Evolutionary conservation across 2,329 filamentous ascomycete species (phyloP).

Genomic region (Colletotrichum sp.): DNA sequence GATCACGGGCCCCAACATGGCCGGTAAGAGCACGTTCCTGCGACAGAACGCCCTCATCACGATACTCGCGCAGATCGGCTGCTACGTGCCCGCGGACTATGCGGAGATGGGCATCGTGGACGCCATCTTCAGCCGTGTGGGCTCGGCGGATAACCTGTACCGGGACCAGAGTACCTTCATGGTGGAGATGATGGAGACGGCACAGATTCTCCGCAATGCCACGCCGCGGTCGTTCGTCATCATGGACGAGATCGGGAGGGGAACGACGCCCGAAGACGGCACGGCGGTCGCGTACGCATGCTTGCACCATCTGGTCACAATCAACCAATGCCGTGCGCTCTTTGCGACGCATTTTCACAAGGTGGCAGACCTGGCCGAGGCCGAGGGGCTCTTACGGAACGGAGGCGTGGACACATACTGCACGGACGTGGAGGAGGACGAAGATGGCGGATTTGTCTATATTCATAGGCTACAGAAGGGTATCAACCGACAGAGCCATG

Average conservation of each 20-base stretch:
- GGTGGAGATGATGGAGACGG: slow-evolving; percentile 99
- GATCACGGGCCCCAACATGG: slow-evolving; percentile 95
- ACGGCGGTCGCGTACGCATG: slow-evolving; percentile 89
- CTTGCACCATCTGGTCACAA: slow-evolving; percentile 79
- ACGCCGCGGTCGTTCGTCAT: slow-evolving; percentile 89
- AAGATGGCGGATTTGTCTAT: slow-evolving; percentile 77
- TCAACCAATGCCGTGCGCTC: slow-evolving; percentile 79
- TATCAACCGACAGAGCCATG: slow-evolving; percentile 86
- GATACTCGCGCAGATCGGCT: slow-evolving; percentile 90
- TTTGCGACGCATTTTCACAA: slow-evolving; percentile 96
- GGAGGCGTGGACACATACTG: slow-evolving; percentile 75
- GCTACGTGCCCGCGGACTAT: slow-evolving; percentile 87
- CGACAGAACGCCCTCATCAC: slow-evolving; percentile 95
- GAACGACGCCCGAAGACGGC: slow-evolving; percentile 92
- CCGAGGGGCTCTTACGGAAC: slow-evolving; percentile 46
- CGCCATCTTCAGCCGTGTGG: slow-evolving; percentile 91
- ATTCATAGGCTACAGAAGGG: slow-evolving; percentile 82
- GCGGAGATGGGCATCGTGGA: slow-evolving; percentile 92
- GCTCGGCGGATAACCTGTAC: slow-evolving; percentile 94
- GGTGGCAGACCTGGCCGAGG: slow-evolving; percentile 76
- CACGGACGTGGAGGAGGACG: slow-evolving; percentile 84
- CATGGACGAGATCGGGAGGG: slow-evolving; percentile 97
- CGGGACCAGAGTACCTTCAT: slow-evolving; percentile 97
- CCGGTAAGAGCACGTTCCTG: slow-evolving; percentile 93
- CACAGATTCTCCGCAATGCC: slow-evolving; percentile 84